Evolutionary conservation across 805 yeast genomes (phyloP).

Genomic region (Danielia oregonensis): DNA sequence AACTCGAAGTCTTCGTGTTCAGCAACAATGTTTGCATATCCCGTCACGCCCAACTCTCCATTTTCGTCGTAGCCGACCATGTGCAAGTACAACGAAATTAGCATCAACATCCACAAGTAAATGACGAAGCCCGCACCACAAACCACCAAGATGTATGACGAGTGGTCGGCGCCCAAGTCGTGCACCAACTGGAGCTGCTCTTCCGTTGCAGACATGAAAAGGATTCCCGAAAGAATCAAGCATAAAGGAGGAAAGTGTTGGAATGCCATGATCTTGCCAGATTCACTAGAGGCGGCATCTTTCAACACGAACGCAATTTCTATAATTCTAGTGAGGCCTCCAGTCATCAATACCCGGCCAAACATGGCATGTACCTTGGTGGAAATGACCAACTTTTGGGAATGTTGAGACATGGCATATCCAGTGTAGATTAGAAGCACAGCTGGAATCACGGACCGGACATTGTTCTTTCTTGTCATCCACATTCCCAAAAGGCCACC

Average conservation of each 20-base stretch:
- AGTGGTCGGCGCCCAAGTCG: conserved; percentile 77
- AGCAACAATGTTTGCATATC: conserved; percentile 16
- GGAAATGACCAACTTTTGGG: conserved; percentile 69
- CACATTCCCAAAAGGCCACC: conserved; percentile 86
- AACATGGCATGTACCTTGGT: conserved; percentile 87
- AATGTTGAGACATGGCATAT: conserved; percentile 90
- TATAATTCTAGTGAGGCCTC: conserved; percentile 70
- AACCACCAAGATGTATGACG: conserved; percentile 72
- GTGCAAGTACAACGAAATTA: conserved; percentile 55
- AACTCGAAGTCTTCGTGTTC: conserved; percentile 33
- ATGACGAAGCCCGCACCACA: conserved; percentile 71
- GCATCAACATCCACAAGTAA: conserved; percentile 59
- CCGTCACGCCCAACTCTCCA: conserved; percentile 24
- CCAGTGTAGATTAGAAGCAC: conserved; percentile 83
- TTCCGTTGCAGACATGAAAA: conserved; percentile 92
- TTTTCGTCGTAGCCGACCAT: conserved; percentile 41
- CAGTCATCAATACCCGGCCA: conserved; percentile 74
- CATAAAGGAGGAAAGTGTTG: conserved; percentile 87
- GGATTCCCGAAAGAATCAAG: conserved; percentile 69
- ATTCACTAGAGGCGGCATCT: conserved; percentile 46
- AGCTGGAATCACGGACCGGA: conserved; percentile 63
- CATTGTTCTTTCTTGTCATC: conserved; percentile 52
- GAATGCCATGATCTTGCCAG: conserved; percentile 57
- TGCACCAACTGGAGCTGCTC: conserved; percentile 74
- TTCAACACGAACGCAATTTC: conserved; percentile 76